Evolutionary conservation across 768 basidiomycete genomes (phyloP), one percentile per base, ranked within the genome.

Genomic region (Porphyrellus cyaneotinctus): DNA sequence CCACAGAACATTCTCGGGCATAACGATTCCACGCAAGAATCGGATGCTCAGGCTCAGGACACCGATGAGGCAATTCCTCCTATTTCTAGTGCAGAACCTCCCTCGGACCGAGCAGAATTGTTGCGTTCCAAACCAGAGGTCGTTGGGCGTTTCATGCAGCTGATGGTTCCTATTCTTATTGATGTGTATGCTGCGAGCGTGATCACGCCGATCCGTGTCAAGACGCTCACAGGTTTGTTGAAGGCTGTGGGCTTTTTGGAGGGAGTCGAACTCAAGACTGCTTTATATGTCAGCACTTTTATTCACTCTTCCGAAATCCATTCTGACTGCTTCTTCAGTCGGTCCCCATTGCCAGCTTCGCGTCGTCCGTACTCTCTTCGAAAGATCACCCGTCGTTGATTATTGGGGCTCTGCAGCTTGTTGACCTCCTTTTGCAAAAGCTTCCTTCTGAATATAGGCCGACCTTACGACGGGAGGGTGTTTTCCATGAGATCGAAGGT

Each of bases 101-200:
- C 56, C 2, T 69, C 65, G 6, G 85, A 87, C 62, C 76, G 95
- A 44, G 82, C 87, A 15, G 86, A 92, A 39, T 67, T 97, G 42
- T 70, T 95, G 39, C 83, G 87, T 49, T 83, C 81, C 5, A 84
- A 87, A 54, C 80, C 87, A 22, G 77, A 74, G n/a, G 82, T 91
- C 24, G 87, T 95, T 44, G 83, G 81, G 18, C 81, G 84, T 15
- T 98, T 94, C 70, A 90, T 95, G 81, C 82, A 83, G 43, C 75
- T 95, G 31, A 83, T 93, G 62, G 85, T 97, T 0, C 97, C 97
- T 1, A 92, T 97, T 50, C 79, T 99, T 50, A 86, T 98, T 53
- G 97, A 98, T 62, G 95, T 99, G n/a, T 98, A 97, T 70, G 89
- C 95, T n/a, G 95, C 97, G 28, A 97, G 92, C 67, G 95, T 98